A percentile compares a stretch with the other conserved stretches of the same genome.
phyloP scores from a whole-genome alignment of 179 eudicot species.

The Actinidia chinensis region DNA sequence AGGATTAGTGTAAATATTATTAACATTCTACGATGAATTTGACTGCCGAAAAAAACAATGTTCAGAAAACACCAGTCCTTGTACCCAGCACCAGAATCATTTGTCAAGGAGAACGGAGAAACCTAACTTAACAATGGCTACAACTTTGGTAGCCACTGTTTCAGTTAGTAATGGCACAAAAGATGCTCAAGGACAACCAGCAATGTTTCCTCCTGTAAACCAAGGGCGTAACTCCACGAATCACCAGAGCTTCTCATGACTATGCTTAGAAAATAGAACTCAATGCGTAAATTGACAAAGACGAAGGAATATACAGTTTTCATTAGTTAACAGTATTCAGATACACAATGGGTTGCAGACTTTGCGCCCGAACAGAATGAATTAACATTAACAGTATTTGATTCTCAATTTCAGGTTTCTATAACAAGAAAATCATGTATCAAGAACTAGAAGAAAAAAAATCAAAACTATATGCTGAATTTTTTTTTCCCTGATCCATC shows the following conservation, averaged over 20 bases:
- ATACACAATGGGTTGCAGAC: neutral
- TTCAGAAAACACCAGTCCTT: too few relatives aligned
- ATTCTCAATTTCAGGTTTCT: neutral
- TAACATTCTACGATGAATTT: too few relatives aligned
- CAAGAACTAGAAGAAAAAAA: neutral
- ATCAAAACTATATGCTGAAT: neutral
- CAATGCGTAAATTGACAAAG: neutral
- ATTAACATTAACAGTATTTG: constrained; percentile 1
- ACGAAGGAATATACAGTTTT: constrained; percentile 2
- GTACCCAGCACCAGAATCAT: neutral
- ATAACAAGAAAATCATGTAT: neutral
- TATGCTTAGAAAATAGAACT: neutral
- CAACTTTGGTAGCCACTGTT: too few relatives aligned
- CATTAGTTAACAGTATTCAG: neutral
- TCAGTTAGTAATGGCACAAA: neutral
- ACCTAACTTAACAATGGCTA: neutral
- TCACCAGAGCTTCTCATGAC: neutral
- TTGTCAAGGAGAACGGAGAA: neutral
- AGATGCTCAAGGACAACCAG: neutral
- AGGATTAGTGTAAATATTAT: too few relatives aligned
- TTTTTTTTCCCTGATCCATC: neutral
- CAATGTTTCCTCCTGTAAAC: neutral
- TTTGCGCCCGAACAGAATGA: neutral
- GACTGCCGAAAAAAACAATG: too few relatives aligned
- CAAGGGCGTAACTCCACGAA: neutral